Percentiles rank a stretch among this genome's conserved stretches.
Conservation (phyloP, 163 green algal species). For the Scenedesmus sp. region DNA sequence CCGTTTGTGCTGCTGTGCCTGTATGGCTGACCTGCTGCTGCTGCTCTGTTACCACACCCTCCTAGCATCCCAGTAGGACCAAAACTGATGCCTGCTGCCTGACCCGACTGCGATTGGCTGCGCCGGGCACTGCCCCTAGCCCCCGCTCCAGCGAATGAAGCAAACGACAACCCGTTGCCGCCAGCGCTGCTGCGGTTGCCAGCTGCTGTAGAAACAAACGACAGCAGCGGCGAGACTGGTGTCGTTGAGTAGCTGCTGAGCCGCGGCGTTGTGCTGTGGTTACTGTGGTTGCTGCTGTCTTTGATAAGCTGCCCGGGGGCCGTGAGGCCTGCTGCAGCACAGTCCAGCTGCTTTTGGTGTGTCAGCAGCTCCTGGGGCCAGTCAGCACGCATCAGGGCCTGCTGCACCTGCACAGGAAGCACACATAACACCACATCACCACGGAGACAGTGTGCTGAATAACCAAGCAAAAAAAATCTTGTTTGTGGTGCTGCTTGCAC, state of each 20-base stretch:
- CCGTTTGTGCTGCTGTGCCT: background rate
- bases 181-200: background rate
- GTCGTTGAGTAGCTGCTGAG: background rate
- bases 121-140: background rate
- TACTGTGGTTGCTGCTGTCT: background rate
- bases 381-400: constrained; percentile 53
- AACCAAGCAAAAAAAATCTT: too few relatives aligned
- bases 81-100: background rate
- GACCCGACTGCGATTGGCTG: background rate
- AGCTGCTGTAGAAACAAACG: background rate
- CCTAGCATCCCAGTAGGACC: background rate
- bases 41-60: background rate
- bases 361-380: constrained; percentile 63
- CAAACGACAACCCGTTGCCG: background rate
- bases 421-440: too few relatives aligned
- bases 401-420: constrained; percentile 57
- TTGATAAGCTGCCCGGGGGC: background rate
- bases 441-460: too few relatives aligned
- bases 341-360: constrained; percentile 25
- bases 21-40: background rate
- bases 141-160: background rate
- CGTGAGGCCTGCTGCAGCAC: background rate
- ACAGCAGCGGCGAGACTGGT: background rate
- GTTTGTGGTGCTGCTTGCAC: too few relatives aligned
- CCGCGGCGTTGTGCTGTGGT: background rate